Conservation (phyloP, 441 rosid genomes). For the Gossypium schwendimanii region DNA sequence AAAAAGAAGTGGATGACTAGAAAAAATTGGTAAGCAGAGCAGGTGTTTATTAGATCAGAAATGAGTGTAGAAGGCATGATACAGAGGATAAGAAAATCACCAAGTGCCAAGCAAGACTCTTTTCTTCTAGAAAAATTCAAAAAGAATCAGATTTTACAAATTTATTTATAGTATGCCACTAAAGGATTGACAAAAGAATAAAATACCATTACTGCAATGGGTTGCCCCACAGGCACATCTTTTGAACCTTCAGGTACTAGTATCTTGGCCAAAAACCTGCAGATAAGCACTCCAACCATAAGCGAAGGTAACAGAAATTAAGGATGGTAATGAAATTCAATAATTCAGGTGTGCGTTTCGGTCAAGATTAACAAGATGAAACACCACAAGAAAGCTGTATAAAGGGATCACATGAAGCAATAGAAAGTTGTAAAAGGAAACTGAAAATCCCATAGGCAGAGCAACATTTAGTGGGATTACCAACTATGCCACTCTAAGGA, state of each 20-base stretch:
- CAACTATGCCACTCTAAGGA: background rate
- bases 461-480: conserved; percentile 1
- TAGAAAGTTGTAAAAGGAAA: background rate
- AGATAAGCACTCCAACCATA: conserved; percentile 13
- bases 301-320: conserved; percentile 3
- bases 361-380: conserved; percentile 10
- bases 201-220: conserved; percentile 79
- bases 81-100: background rate
- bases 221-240: conserved; percentile 82
- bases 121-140: conserved; percentile 10
- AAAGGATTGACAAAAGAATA: conserved; percentile 5
- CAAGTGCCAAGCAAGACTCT: background rate
- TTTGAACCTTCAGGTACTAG: conserved; percentile 82
- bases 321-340: background rate
- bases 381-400: background rate
- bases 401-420: conserved; percentile 13
- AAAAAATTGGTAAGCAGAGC: background rate
- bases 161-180: conserved; percentile 4
- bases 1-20: background rate
- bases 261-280: conserved; percentile 87
- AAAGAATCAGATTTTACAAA: background rate
- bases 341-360: background rate
- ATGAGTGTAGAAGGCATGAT: background rate
- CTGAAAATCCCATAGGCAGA: background rate
- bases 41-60: background rate